Percentiles rank a stretch among this genome's conserved stretches.
Evolutionary conservation across 768 basidiomycete genomes (phyloP).

Genomic region (Amanita brunnescens): DNA sequence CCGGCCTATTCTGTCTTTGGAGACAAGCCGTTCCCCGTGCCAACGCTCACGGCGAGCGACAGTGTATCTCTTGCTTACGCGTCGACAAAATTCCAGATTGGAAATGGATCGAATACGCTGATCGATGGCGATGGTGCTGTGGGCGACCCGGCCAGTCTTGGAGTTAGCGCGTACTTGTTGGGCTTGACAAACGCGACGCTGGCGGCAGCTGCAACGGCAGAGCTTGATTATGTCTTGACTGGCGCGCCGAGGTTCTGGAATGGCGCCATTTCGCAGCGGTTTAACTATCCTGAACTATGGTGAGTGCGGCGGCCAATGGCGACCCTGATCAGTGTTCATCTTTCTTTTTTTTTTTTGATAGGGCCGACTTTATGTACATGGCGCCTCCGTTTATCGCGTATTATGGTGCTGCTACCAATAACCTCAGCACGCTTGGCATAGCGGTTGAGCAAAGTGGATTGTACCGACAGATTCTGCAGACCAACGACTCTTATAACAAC

Average conservation of each 20-base stretch:
- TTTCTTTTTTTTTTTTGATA: slow-evolving; percentile 10
- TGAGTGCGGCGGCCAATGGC: slow-evolving; percentile 11
- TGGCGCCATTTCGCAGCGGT: slow-evolving; percentile 39
- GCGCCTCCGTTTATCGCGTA: slow-evolving; percentile 43
- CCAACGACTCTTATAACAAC: slow-evolving; percentile 19
- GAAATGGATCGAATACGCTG: slow-evolving; percentile 25
- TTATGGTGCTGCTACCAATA: slow-evolving; percentile 29
- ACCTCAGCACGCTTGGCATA: slow-evolving; percentile 26
- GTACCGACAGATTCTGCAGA: slow-evolving; percentile 28
- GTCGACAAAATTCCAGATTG: slow-evolving; percentile 26
- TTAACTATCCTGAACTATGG: slow-evolving; percentile 31
- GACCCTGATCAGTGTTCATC: not conserved
- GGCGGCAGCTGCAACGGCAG: slow-evolving; percentile 22
- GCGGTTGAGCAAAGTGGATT: slow-evolving; percentile 29
- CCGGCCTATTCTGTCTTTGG: slow-evolving; percentile 33
- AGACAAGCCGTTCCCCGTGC: slow-evolving; percentile 25
- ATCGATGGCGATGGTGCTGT: slow-evolving; percentile 31
- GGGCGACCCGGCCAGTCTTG: slow-evolving; percentile 40
- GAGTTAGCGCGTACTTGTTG: slow-evolving; percentile 36
- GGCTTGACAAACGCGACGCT: slow-evolving; percentile 27
- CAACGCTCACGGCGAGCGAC: slow-evolving; percentile 12
- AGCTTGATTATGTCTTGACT: slow-evolving; percentile 25
- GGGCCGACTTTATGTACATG: slow-evolving; percentile 46
- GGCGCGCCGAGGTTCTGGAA: slow-evolving; percentile 31
- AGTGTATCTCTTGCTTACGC: slow-evolving; percentile 30